Percentiles rank a stretch among this genome's conserved stretches.
Evolutionary conservation across 139 green algal genomes (phyloP).

Genomic region (Klebsormidium nitens): DNA sequence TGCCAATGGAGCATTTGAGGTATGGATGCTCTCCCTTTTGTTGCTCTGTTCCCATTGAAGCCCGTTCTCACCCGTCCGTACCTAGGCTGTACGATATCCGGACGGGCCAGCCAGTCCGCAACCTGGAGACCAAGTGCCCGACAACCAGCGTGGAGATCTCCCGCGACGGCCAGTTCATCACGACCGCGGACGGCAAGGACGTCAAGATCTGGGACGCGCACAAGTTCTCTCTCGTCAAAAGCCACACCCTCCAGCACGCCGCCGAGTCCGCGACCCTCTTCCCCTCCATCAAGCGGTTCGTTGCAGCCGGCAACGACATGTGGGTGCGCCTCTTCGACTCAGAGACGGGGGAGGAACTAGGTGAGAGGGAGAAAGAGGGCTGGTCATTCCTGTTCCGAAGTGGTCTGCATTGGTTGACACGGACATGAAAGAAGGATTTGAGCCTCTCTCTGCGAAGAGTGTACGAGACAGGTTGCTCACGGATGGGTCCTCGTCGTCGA

Average conservation of each 20-base stretch:
- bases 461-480: too few relatives aligned
- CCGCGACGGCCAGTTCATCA: conserved; percentile 64
- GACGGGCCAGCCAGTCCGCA: conserved; percentile 31
- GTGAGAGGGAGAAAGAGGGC: too few relatives aligned
- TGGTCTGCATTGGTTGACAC: neutral
- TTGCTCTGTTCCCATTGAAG: too few relatives aligned
- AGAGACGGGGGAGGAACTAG: conserved; percentile 64
- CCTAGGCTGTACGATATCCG: conserved; percentile 80
- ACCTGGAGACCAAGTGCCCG: conserved; percentile 55
- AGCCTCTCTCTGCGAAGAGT: too few relatives aligned
- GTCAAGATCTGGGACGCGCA: conserved; percentile 72
- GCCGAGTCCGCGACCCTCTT: conserved; percentile 78
- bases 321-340: conserved; percentile 88
- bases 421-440: too few relatives aligned
- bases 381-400: neutral
- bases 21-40: too few relatives aligned
- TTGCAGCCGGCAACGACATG: conserved; percentile 91
- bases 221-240: conserved; percentile 12
- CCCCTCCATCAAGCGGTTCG: conserved; percentile 57
- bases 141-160: conserved; percentile 78
- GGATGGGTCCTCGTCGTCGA: too few relatives aligned
- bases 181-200: conserved; percentile 67
- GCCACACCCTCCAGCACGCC: conserved; percentile 37
- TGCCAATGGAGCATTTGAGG: too few relatives aligned
- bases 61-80: conserved; percentile 1